These are phyloP conservation scores for Aristolochia fimbriata DNA, from an alignment of 164 flowering plant genomes.

Conservation along the genomic window DNA sequence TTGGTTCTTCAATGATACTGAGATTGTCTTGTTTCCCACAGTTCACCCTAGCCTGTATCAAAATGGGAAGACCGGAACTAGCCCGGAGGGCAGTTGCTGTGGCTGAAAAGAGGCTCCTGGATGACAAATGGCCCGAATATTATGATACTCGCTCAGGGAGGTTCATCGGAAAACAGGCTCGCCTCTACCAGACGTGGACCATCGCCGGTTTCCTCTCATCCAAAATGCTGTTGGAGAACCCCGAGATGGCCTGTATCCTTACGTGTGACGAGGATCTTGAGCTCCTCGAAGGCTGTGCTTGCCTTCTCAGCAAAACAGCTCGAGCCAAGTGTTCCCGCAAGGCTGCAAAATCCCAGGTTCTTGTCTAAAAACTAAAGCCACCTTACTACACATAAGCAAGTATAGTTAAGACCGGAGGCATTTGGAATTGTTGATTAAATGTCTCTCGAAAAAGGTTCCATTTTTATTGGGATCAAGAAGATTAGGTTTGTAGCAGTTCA, in stretches of 20 bases:
- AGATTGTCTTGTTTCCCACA: conserved; percentile 16
- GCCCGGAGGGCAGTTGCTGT: conserved; percentile 45
- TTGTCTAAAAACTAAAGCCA: conserved; percentile 16
- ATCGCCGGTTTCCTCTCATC: conserved; percentile 71
- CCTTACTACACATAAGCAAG: no score
- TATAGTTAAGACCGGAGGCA: no score
- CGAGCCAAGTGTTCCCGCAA: conserved; percentile 13
- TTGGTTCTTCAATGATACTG: neutral
- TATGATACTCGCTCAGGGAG: conserved; percentile 57
- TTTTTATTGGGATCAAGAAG: no score
- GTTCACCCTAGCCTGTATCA: conserved; percentile 68
- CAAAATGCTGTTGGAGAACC: conserved; percentile 45
- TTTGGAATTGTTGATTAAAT: no score
- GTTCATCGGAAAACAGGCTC: conserved; percentile 58
- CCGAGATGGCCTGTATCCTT: conserved; percentile 11
- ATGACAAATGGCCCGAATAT: conserved; percentile 67
- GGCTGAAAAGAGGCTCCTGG: conserved; percentile 46
- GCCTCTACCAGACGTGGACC: conserved; percentile 75
- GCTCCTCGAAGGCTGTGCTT: conserved; percentile 13
- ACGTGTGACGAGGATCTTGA: conserved; percentile 15
- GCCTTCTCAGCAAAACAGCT: conserved; percentile 5
- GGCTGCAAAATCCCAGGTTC: conserved; percentile 30
- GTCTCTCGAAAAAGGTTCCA: no score
- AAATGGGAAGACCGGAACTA: conserved; percentile 55
- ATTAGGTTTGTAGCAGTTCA: no score